A percentile compares a stretch with the other conserved stretches of the same genome.
phyloP scores from a whole-genome alignment of 257 asterid genomes.

The Przewalskia tangutica region DNA sequence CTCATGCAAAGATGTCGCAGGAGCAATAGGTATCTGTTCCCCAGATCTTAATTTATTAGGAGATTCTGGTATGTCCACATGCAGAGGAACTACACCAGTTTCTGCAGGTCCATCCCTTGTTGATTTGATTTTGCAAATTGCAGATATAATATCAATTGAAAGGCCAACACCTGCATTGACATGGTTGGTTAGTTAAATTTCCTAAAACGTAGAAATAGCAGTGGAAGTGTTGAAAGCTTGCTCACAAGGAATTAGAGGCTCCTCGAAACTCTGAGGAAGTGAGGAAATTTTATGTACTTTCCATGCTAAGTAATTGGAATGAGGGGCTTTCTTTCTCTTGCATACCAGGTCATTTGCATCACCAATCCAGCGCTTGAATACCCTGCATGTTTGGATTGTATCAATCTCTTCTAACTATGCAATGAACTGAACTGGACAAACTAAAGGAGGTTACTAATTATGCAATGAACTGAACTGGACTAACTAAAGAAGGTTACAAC shows the following conservation, averaged over 20 bases:
- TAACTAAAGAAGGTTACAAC: background rate
- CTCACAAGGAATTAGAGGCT: slow-evolving; percentile 58
- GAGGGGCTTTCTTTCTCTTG: slow-evolving; percentile 32
- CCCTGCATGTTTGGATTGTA: slow-evolving; percentile 22
- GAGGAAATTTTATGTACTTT: slow-evolving; percentile 28
- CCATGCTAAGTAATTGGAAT: slow-evolving; percentile 40
- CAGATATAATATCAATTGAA: slow-evolving; percentile 17
- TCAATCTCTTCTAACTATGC: background rate
- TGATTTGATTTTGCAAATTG: slow-evolving; percentile 12
- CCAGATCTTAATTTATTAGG: background rate
- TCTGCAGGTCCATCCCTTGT: slow-evolving; percentile 10
- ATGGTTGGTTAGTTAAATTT: background rate
- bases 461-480: background rate
- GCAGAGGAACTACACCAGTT: slow-evolving; percentile 4
- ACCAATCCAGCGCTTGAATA: slow-evolving; percentile 31
- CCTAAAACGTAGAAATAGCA: background rate
- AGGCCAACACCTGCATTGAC: slow-evolving; percentile 27
- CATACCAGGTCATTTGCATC: slow-evolving; percentile 43
- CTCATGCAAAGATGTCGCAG: background rate
- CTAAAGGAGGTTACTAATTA: too few species aligned
- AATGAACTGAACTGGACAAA: background rate
- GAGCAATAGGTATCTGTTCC: background rate
- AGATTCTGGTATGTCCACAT: slow-evolving; percentile 10
- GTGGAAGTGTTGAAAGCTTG: background rate
- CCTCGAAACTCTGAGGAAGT: slow-evolving; percentile 42